Percentiles rank a stretch among this genome's conserved stretches.
These are phyloP conservation scores for Aspergillus homomorphus DNA, from an alignment of 495 filamentous ascomycete species.

Conservation along the genomic window DNA sequence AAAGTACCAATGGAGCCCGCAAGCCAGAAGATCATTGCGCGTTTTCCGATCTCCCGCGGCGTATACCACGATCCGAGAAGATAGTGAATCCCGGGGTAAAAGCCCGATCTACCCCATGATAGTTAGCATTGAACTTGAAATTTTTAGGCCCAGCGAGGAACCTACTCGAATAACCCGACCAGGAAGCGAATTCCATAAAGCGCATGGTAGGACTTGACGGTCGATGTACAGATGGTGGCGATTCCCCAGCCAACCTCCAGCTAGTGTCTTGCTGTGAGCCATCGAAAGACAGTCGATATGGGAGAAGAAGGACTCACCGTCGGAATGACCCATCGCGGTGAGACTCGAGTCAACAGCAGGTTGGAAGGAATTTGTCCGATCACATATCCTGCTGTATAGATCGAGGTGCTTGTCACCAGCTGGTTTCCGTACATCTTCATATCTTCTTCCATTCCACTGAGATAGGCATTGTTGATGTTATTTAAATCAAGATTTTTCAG, in stretches of 20 bases:
- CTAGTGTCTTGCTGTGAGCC: conserved; percentile 13
- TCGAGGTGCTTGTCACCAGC: conserved; percentile 32
- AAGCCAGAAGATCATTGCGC: conserved; percentile 54
- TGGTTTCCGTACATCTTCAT: conserved; percentile 48
- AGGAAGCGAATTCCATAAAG: conserved; percentile 54
- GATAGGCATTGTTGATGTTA: conserved; percentile 51
- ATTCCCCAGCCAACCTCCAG: conserved; percentile 50
- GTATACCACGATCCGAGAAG: conserved; percentile 43
- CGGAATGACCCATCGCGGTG: conserved; percentile 37
- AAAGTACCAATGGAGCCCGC: conserved; percentile 44
- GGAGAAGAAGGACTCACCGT: conserved; percentile 8
- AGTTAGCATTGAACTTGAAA: too few species aligned
- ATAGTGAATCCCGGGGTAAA: conserved; percentile 37
- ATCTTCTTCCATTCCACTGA: conserved; percentile 43
- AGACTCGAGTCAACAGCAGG: conserved; percentile 48
- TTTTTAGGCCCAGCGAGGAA: not conserved
- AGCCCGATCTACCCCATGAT: conserved; percentile 21
- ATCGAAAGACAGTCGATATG: not conserved
- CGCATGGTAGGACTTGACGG: conserved; percentile 36
- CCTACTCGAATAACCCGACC: conserved; percentile 40
- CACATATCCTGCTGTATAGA: conserved; percentile 57
- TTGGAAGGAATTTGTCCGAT: conserved; percentile 56
- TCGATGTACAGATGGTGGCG: conserved; percentile 40
- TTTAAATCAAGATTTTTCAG: conserved; percentile 50
- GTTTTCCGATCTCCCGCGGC: conserved; percentile 48